A percentile compares a stretch with the other conserved stretches of the same genome.
These are phyloP conservation scores for Talaromyces pinophilus DNA, from an alignment of 2,329 filamentous ascomycete species.

Conservation along the genomic window DNA sequence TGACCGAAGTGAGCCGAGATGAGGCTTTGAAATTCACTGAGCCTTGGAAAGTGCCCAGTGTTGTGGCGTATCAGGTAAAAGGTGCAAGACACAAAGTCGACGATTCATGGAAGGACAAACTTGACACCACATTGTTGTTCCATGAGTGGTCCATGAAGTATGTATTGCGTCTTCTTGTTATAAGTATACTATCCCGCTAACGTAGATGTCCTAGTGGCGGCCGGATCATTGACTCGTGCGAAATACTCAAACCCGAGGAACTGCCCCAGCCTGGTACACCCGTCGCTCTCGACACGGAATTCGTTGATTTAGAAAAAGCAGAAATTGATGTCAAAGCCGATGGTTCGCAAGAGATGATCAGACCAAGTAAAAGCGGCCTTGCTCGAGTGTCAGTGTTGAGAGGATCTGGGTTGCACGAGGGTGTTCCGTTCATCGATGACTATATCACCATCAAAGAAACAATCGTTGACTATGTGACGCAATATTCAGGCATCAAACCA, in stretches of 20 bases:
- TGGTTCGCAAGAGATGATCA: constrained; percentile 85
- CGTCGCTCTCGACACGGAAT: constrained; percentile 92
- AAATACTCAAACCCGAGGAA: constrained; percentile 56
- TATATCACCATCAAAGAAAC: constrained; percentile 90
- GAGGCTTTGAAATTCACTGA: constrained; percentile 89
- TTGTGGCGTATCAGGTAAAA: constrained; percentile 83
- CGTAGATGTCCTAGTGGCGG: constrained; percentile 33
- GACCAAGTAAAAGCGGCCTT: constrained; percentile 85
- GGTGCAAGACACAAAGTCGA: constrained; percentile 79
- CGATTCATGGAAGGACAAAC: constrained; percentile 76
- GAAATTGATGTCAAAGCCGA: constrained; percentile 97
- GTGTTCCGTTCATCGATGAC: constrained; percentile 90
- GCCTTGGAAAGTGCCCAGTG: constrained; percentile 87
- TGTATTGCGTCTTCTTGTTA: constrained; percentile 20
- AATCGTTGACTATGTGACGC: constrained; percentile 92
- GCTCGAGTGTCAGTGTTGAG: constrained; percentile 91
- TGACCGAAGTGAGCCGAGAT: constrained; percentile 73
- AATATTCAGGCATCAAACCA: constrained; percentile 85
- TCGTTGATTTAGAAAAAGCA: constrained; percentile 86
- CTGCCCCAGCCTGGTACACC: constrained; percentile 70
- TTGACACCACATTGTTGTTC: constrained; percentile 85
- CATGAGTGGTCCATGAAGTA: constrained; percentile 63
- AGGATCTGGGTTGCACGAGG: constrained; percentile 73
- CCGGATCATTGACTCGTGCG: constrained; percentile 41
- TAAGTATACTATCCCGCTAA: not conserved